Conservation (phyloP, 225 moss, liverwort and hornwort genomes). For the Sphagnum contortum region DNA sequence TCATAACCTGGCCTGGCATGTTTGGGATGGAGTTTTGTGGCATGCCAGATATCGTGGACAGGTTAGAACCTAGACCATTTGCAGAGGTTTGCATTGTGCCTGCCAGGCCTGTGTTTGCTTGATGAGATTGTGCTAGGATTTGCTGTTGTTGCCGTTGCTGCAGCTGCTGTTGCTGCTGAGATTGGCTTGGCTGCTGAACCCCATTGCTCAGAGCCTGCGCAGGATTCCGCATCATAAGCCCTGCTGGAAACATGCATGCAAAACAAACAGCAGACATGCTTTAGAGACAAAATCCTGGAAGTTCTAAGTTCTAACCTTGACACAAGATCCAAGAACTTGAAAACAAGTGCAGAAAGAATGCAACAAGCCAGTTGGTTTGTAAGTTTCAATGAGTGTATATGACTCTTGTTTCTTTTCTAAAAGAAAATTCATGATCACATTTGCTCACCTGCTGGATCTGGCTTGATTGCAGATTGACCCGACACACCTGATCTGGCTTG, state of each 20-base stretch:
- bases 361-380: too few species aligned
- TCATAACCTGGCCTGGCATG: conserved; percentile 43
- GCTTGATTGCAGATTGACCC: conserved; percentile 27
- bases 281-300: too few species aligned
- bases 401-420: too few species aligned
- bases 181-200: conserved; percentile 27
- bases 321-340: too few species aligned
- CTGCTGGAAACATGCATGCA: conserved; percentile 17
- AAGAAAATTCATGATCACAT: neutral
- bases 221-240: conserved; percentile 35
- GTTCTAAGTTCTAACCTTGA: too few species aligned
- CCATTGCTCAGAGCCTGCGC: conserved; percentile 32
- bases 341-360: too few species aligned
- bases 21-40: conserved; percentile 29
- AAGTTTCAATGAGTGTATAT: too few species aligned
- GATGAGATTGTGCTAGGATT: conserved; percentile 41
- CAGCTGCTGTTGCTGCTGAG: conserved; percentile 46
- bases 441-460: conserved; percentile 27
- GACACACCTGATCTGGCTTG: conserved; percentile 32
- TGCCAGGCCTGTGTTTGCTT: conserved; percentile 22
- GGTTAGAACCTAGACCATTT: conserved; percentile 31
- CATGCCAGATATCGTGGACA: conserved; percentile 41
- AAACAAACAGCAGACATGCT: neutral
- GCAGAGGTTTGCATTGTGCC: conserved; percentile 29
- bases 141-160: conserved; percentile 40